Conservation (phyloP, 345 rosid species). For the Euphorbia lathyris region DNA sequence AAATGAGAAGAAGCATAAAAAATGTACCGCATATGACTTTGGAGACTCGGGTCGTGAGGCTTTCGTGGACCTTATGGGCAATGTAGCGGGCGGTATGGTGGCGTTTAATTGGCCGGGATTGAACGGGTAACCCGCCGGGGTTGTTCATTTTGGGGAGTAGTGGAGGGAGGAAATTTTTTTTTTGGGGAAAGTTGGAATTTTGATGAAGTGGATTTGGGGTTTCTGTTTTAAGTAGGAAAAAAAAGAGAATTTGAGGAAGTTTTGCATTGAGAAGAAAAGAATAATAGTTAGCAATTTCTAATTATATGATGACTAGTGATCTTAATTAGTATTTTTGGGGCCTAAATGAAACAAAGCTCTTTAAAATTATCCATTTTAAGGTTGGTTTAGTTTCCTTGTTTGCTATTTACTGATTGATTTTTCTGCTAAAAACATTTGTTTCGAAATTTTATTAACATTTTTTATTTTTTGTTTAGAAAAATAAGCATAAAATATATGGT, state of each 20-base stretch:
- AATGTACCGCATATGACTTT: slow-evolving; percentile 55
- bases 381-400: too few species aligned
- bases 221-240: background rate
- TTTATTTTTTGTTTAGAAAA: too few species aligned
- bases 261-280: slow-evolving; percentile 21
- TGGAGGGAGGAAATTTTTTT: background rate
- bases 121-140: background rate
- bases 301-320: background rate
- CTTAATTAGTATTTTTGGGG: background rate
- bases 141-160: slow-evolving; percentile 3
- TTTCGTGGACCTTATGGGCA: slow-evolving; percentile 56
- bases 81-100: slow-evolving; percentile 42
- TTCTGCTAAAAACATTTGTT: too few species aligned
- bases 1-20: slow-evolving; percentile 46
- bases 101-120: slow-evolving; percentile 17
- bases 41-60: slow-evolving; percentile 56
- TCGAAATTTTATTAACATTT: too few species aligned
- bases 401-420: too few species aligned
- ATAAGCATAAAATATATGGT: too few species aligned
- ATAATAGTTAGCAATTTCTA: background rate
- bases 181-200: background rate
- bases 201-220: slow-evolving; percentile 1
- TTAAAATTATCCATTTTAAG: too few species aligned
- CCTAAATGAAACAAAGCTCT: too few species aligned
- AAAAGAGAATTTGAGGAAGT: background rate